Conservation (phyloP, 768 basidiomycete genomes). For the Sarcomyxa edulis region DNA sequence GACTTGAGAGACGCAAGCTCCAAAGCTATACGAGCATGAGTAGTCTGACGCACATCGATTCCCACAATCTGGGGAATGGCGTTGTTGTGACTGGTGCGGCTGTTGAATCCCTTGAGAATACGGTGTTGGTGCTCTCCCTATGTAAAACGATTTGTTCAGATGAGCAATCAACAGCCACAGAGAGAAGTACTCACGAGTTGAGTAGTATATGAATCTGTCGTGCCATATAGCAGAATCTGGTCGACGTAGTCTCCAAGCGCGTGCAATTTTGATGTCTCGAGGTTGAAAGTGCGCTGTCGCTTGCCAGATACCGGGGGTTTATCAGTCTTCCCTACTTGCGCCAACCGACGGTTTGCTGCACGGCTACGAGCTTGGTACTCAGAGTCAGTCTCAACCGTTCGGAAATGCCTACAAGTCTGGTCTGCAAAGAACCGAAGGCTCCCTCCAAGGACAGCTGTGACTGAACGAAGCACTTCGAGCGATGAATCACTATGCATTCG, state of each 20-base stretch:
- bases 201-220: constrained; percentile 7
- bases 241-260: constrained; percentile 7
- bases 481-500: constrained; percentile 13
- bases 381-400: constrained; percentile 14
- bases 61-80: constrained; percentile 17
- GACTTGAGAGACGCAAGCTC: not conserved
- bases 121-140: constrained; percentile 34
- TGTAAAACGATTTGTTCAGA: not conserved
- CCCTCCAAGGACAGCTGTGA: constrained; percentile 9
- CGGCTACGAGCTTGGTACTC: constrained; percentile 17
- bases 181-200: constrained; percentile 4
- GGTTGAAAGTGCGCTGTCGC: constrained; percentile 2
- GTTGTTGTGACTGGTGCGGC: constrained; percentile 20
- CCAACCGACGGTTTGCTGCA: constrained; percentile 12
- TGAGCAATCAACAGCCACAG: constrained; percentile 2
- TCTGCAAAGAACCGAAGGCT: constrained; percentile 11
- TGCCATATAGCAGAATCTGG: constrained; percentile 5
- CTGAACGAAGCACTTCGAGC: constrained; percentile 6
- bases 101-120: constrained; percentile 23
- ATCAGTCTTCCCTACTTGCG: constrained; percentile 15
- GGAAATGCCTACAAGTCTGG: constrained; percentile 9
- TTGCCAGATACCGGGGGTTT: not conserved
- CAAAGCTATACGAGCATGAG: constrained; percentile 8
- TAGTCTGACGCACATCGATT: constrained; percentile 8
- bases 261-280: constrained; percentile 8